Base-by-base conservation (phyloP, 352 stramenopile species). In the Pythium aristosporum region DNA sequence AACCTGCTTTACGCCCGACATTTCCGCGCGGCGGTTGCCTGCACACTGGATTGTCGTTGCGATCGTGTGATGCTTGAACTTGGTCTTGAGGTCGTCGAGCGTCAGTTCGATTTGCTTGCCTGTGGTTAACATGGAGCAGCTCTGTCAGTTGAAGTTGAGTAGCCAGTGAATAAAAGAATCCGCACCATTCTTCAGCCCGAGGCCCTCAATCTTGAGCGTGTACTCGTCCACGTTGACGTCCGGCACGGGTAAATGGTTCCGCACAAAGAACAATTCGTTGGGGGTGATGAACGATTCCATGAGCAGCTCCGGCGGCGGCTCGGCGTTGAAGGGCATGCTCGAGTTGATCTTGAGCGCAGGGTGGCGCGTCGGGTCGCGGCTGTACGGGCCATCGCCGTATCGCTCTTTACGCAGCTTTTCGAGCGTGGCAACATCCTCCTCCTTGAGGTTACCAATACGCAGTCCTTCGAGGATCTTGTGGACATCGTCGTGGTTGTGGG, bases 221-320 rank as follows among this genome's bases (percentile, higher is more conserved):
- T 84, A 92, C 3, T 74, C 73, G 10, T 88, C 73, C 5, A 71
- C 61, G 47, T 94, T 76, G 21, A 96, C 75, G 10, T 97, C 69
- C 0, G 97, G 97, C 2, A 99, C 97, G 2, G 97, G 96, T 65
- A 99, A 84, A 74, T 99, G 97, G 81, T 99, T 97, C 5, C 97
- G 80, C 64, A 99, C 97, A 71, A 99, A 99, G 75, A 98, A 99
- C 12, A 99, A 71, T 6, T 98, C 89, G 64, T 94, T 96, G 6
- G 97, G 97, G 11, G 97, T 99, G 62, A 98, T 91, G 69, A 98
- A 99, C 50, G 80, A 89, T 67, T 97, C 71, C 51, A 96, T 97
- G 20, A 99, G 77, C 39, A 99, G 71, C 63, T 97, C 82, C 3
- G 79, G 63, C 10, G 96, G 95, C 5, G 96, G 89, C 79, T 99